Evolutionary conservation across 495 filamentous ascomycete species (phyloP).

Genomic region (Tuber microsphaerosporum): DNA sequence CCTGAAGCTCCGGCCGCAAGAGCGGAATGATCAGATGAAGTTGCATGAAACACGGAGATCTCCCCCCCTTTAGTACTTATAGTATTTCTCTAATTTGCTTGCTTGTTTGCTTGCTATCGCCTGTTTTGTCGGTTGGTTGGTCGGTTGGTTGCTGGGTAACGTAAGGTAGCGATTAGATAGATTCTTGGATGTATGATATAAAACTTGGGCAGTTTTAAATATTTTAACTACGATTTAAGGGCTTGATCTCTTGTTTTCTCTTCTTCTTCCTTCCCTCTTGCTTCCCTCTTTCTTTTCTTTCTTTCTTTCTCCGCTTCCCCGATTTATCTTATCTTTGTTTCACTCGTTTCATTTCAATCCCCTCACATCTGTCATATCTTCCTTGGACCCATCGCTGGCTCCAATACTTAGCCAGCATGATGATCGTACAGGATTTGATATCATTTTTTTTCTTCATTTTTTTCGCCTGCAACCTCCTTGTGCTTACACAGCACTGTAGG

Average conservation of each 20-base stretch:
- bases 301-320: neutral
- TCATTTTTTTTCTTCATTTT: neutral
- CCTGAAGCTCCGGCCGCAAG: conserved; percentile 39
- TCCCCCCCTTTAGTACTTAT: neutral
- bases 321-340: too few species aligned
- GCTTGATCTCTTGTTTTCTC: conserved; percentile 19
- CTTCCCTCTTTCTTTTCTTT: conserved; percentile 8
- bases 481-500: neutral
- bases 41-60: conserved; percentile 8
- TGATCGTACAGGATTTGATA: neutral
- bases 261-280: neutral
- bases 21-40: conserved; percentile 22
- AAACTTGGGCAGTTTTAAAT: neutral
- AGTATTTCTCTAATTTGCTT: neutral
- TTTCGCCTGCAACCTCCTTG: neutral
- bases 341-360: neutral
- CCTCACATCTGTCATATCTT: neutral
- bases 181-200: conserved; percentile 4
- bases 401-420: conserved; percentile 24
- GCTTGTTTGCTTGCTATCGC: neutral
- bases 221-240: conserved; percentile 1
- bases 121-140: neutral
- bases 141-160: neutral
- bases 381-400: conserved; percentile 12
- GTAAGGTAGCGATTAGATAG: neutral